Base-by-base conservation (phyloP, 106 monocot genomes). In the Alisma plantagoaquatica region DNA sequence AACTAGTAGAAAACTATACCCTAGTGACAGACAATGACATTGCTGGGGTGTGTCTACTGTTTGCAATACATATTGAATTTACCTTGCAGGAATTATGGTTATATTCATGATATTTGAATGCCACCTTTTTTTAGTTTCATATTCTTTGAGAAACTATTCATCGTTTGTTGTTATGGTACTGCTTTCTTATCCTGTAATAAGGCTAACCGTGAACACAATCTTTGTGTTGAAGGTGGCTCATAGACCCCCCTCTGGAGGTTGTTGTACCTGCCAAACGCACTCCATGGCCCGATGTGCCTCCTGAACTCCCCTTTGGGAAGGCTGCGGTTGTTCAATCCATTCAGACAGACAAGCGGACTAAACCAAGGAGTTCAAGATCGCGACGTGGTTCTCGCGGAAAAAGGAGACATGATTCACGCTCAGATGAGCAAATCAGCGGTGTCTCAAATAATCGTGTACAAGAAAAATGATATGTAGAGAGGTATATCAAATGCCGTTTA, bases 261-360 rank as follows among this genome's bases (percentile, higher is more conserved):
- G 72, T 53, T 12, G 68, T 87, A 47, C 78, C 78, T 27, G 69
- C 82, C 23, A 87, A 78, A 56, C 68, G 54, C 27, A 82, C 72
- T 70, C 81, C 81, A 51, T 87, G 87, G 82, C 81, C 81, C 24
- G 71, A 80, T 33, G 41, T 43, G 33, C 79, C 79, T 44, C 84
- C 76, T 25, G 69, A 73, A n/a, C 22, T 74, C 23, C 70, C 74
- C 5, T 22, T 31, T 12, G 59, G 66, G 23, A 65, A 61, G 31
- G 10, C 63, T 18, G 11, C 61, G 2, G 12, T 18, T 19, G 19
- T 33, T 14, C 50, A n/a, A 2, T n/a, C n/a, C n/a, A 55, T 38
- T 35, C 20, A 54, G 10, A 52, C 24, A 33, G 69, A 52, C 29
- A 61, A 69, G 53, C 55, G 22, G 18, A 12, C 59, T 53, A 69